Evolutionary conservation across 805 yeast genomes (phyloP).

Genomic region (Candida arabinofermentans): DNA sequence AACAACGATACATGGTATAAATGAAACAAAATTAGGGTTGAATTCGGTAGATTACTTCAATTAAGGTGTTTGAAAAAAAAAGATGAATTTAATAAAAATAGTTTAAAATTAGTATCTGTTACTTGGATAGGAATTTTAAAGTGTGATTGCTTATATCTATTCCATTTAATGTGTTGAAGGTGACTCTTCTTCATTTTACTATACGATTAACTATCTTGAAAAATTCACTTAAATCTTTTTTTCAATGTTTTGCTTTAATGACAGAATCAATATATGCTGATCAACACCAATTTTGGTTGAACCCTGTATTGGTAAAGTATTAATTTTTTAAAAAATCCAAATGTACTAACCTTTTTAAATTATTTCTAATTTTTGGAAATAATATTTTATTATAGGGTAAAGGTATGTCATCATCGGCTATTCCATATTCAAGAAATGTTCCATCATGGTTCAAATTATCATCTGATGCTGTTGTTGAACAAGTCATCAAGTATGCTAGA

Average conservation of each 20-base stretch:
- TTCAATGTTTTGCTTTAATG: neutral
- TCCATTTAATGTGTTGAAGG: no score
- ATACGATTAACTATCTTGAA: no score
- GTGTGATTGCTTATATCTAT: neutral
- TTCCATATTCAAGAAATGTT: conserved; percentile 98
- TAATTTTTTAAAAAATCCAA: conserved; percentile 10
- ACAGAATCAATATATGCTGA: conserved; percentile 33
- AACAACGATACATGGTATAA: conserved; percentile 13
- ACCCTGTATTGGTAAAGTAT: conserved; percentile 30
- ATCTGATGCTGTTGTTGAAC: conserved; percentile 94
- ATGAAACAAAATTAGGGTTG: conserved; percentile 31
- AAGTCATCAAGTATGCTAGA: conserved; percentile 98
- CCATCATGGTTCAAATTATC: conserved; percentile 99
- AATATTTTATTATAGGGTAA: conserved; percentile 70
- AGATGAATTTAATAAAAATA: neutral
- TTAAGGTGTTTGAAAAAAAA: neutral
- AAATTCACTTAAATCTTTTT: no score
- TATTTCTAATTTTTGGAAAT: conserved; percentile 5
- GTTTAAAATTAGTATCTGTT: neutral
- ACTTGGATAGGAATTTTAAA: no score
- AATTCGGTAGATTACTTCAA: conserved; percentile 24
- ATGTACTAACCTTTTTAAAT: conserved; percentile 44
- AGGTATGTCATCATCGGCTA: conserved; percentile 98
- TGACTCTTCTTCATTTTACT: no score
- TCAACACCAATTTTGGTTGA: conserved; percentile 46